phyloP scores from a whole-genome alignment of 192 early-diverging fungal genomes.

The Rhizophagus prolifer region DNA sequence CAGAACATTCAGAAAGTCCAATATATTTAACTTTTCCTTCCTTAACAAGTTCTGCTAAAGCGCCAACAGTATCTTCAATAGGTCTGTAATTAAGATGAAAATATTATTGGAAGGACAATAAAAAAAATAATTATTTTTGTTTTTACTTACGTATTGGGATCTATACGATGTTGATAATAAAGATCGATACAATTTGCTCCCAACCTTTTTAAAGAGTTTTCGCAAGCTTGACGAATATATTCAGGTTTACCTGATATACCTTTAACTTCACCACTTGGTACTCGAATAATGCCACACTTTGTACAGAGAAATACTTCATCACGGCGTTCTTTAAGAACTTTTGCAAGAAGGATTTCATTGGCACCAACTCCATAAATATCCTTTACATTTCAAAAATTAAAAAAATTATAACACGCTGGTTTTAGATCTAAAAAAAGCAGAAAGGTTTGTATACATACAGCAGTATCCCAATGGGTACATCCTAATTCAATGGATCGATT shows the following conservation, averaged over 20 bases:
- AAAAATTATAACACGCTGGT: too few species aligned
- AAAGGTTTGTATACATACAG: conserved; percentile 13
- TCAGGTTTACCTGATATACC: conserved; percentile 45
- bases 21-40: conserved; percentile 40
- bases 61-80: too few species aligned
- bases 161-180: too few species aligned
- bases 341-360: conserved; percentile 57
- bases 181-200: too few species aligned
- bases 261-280: conserved; percentile 31
- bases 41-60: not conserved
- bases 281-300: conserved; percentile 56
- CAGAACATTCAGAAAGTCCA: conserved; percentile 64
- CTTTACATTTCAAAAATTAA: too few species aligned
- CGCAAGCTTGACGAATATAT: too few species aligned
- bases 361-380: conserved; percentile 57
- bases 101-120: not conserved
- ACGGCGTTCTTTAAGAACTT: conserved; percentile 49
- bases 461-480: conserved; percentile 58
- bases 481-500: too few species aligned
- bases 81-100: conserved; percentile 14
- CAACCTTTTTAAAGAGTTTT: too few species aligned
- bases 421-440: too few species aligned
- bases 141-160: conserved; percentile 43
- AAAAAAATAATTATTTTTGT: too few species aligned
- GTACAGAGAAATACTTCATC: conserved; percentile 60